These are phyloP conservation scores for Spiraea crenata DNA, from an alignment of 331 rosid species.

Conservation along the genomic window DNA sequence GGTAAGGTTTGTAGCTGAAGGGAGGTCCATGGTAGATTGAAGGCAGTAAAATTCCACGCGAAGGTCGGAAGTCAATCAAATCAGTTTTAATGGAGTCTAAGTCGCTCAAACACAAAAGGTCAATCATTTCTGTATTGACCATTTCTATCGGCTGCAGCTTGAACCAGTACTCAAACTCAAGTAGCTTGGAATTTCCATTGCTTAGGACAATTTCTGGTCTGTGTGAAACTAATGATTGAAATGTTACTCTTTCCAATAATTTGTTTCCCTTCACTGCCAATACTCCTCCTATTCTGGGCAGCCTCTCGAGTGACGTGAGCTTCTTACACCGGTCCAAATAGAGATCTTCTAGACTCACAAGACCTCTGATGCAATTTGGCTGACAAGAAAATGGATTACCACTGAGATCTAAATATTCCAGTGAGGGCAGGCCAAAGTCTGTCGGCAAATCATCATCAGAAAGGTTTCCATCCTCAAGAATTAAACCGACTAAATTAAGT, in stretches of 20 bases:
- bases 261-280: accelerated
- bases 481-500: background rate
- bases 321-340: accelerated
- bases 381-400: background rate
- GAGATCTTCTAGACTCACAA: background rate
- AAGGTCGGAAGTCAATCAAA: background rate
- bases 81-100: background rate
- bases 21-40: too few species aligned
- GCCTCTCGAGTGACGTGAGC: background rate
- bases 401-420: background rate
- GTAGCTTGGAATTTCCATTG: background rate
- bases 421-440: background rate
- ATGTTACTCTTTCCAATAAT: background rate
- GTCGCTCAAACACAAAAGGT: background rate
- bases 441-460: background rate
- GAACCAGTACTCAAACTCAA: background rate
- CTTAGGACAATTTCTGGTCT: background rate
- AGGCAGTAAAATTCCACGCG: too few species aligned
- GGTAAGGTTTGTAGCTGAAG: too few species aligned
- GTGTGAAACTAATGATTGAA: background rate
- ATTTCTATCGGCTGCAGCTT: background rate
- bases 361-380: background rate
- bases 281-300: background rate
- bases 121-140: background rate
- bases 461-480: background rate